Percentiles rank a stretch among this genome's conserved stretches.
Evolutionary conservation across 116 monocot genomes (phyloP).

Genomic region (Zostera marina): DNA sequence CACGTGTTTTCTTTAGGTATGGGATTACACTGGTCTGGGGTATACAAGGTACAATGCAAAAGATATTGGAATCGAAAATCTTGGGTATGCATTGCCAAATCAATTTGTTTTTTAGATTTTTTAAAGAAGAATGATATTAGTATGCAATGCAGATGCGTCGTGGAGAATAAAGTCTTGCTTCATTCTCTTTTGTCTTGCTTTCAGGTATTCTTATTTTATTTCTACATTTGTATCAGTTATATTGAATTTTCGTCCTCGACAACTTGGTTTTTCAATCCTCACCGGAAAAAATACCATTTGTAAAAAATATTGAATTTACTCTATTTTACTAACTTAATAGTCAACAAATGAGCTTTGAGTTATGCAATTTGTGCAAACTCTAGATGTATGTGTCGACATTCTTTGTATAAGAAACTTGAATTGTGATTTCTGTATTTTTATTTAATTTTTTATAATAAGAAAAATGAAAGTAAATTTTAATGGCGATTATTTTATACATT

Average conservation of each 20-base stretch:
- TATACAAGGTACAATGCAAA: conserved; percentile 88
- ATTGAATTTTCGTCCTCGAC: no score
- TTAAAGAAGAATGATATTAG: background rate
- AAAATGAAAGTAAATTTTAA: no score
- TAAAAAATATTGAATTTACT: background rate
- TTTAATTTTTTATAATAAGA: no score
- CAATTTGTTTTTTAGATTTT: background rate
- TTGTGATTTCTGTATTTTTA: no score
- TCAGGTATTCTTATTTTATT: conserved; percentile 37
- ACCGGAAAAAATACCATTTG: no score
- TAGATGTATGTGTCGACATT: no score
- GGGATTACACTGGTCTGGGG: conserved; percentile 98
- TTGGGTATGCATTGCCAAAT: conserved; percentile 39
- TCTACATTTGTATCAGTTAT: background rate
- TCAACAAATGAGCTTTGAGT: no score
- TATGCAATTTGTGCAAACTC: no score
- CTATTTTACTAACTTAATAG: no score
- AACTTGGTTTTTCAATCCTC: no score
- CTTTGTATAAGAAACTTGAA: no score
- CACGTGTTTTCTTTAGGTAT: conserved; percentile 36
- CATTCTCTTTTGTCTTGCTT: conserved; percentile 59
- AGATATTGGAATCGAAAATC: conserved; percentile 75
- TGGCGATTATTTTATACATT: no score
- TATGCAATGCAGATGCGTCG: conserved; percentile 62
- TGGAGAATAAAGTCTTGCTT: conserved; percentile 94